These are phyloP conservation scores for Bruguiera parviflora DNA, from an alignment of 345 rosid genomes.

Conservation along the genomic window DNA sequence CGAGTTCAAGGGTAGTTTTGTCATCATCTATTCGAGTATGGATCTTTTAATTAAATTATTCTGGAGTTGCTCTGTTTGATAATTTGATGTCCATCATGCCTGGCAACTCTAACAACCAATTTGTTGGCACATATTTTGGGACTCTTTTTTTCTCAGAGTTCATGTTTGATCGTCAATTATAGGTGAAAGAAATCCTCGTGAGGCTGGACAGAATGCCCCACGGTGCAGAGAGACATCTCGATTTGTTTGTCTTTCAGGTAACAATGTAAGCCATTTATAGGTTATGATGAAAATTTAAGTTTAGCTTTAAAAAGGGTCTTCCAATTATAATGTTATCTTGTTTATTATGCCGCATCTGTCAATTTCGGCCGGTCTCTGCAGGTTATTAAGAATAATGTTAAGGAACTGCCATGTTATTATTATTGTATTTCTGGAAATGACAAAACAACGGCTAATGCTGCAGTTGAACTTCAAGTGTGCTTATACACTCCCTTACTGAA, in stretches of 20 bases:
- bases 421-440: conserved; percentile 71
- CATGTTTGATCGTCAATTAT: conserved; percentile 66
- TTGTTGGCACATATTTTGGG: conserved; percentile 59
- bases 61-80: conserved; percentile 4
- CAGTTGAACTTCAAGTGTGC: neutral
- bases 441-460: conserved; percentile 66
- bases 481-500: too few relatives aligned
- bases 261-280: neutral
- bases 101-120: conserved; percentile 16
- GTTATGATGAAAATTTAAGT: neutral
- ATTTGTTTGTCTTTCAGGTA: conserved; percentile 87
- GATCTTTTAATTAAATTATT: neutral
- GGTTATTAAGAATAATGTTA: conserved; percentile 49
- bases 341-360: conserved; percentile 3
- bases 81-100: conserved; percentile 8
- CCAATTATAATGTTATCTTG: neutral
- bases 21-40: neutral
- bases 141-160: conserved; percentile 67
- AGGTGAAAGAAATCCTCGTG: conserved; percentile 67
- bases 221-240: conserved; percentile 80
- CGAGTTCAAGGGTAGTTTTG: conserved; percentile 62
- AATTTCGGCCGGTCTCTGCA: conserved; percentile 23
- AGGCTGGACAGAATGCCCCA: conserved; percentile 81
- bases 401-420: conserved; percentile 69
- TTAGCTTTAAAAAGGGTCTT: too few relatives aligned